phyloP scores from a whole-genome alignment of 2,329 filamentous ascomycete species.

The Diplodia seriata region DNA sequence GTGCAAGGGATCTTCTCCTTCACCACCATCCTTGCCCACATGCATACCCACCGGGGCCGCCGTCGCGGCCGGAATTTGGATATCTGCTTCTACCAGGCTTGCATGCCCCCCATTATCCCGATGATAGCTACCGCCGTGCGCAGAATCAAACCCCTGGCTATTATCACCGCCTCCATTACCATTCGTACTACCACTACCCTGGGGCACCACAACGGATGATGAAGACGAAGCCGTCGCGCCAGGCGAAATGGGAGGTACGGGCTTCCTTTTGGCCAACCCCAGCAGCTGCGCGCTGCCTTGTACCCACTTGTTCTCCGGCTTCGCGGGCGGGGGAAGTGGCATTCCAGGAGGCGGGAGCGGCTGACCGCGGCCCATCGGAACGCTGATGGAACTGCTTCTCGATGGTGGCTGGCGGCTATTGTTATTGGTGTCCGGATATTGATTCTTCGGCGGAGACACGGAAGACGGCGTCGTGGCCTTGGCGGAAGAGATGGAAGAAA shows the following conservation, averaged over 20 bases:
- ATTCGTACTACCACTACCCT: background rate
- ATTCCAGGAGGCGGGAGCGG: slow-evolving; percentile 82
- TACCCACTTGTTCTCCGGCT: slow-evolving; percentile 53
- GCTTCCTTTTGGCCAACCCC: slow-evolving; percentile 44
- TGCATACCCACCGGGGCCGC: slow-evolving; percentile 9
- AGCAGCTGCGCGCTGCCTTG: slow-evolving; percentile 12
- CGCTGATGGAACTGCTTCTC: slow-evolving; percentile 16
- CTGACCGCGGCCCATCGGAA: slow-evolving; percentile 80
- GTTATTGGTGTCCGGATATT: background rate
- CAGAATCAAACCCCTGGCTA: background rate
- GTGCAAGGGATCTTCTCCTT: slow-evolving; percentile 3
- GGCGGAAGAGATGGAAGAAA: background rate
- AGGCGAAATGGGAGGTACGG: slow-evolving; percentile 57
- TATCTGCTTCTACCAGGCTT: background rate
- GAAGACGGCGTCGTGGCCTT: slow-evolving; percentile 6
- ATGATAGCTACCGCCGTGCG: background rate
- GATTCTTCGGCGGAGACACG: background rate
- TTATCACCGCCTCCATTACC: background rate
- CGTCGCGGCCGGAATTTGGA: slow-evolving; percentile 2
- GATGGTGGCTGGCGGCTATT: background rate
- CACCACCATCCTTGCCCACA: background rate
- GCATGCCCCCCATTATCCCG: background rate
- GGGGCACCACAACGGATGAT: background rate
- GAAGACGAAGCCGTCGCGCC: background rate
- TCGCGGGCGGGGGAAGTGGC: slow-evolving; percentile 75